These are phyloP conservation scores for Tetrahymena borealis DNA, from an alignment of 73 alveolate species.

Conservation along the genomic window DNA sequence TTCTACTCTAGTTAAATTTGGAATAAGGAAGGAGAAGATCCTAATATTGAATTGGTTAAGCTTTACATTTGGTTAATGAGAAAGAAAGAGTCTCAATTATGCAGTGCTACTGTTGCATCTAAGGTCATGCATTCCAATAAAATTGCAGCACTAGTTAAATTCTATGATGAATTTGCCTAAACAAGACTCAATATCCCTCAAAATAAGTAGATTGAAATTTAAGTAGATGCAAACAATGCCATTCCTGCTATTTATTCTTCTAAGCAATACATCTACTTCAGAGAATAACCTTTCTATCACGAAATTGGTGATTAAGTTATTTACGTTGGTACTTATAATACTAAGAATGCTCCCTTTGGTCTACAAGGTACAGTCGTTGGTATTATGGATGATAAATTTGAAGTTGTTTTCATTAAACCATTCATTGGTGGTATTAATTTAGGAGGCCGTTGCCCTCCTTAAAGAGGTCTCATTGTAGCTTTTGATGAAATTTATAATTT, in stretches of 20 bases:
- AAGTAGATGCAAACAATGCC: background rate
- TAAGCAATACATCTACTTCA: conserved; percentile 1
- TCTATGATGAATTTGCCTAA: background rate
- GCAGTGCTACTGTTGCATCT: conserved; percentile 13
- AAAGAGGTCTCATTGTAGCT: background rate
- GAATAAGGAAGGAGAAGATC: conserved; percentile 1
- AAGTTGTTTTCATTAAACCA: background rate
- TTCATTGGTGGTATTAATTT: background rate
- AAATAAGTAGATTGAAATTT: background rate
- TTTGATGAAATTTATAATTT: background rate
- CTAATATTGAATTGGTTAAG: conserved; percentile 26
- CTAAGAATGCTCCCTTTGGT: conserved; percentile 34
- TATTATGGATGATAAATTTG: conserved; percentile 8
- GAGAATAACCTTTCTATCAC: conserved; percentile 14
- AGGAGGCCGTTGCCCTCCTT: background rate
- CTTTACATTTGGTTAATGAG: conserved; percentile 21
- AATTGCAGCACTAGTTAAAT: background rate
- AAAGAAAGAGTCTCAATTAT: conserved; percentile 6
- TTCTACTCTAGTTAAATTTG: conserved; percentile 12
- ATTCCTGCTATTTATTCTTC: background rate
- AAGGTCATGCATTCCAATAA: conserved; percentile 8
- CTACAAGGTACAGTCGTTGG: conserved; percentile 34
- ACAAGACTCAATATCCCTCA: conserved; percentile 16
- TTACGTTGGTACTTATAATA: background rate
- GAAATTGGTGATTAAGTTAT: conserved; percentile 31